Evolutionary conservation across 352 stramenopile species (phyloP).

Genomic region (Blastocystis sp.): DNA sequence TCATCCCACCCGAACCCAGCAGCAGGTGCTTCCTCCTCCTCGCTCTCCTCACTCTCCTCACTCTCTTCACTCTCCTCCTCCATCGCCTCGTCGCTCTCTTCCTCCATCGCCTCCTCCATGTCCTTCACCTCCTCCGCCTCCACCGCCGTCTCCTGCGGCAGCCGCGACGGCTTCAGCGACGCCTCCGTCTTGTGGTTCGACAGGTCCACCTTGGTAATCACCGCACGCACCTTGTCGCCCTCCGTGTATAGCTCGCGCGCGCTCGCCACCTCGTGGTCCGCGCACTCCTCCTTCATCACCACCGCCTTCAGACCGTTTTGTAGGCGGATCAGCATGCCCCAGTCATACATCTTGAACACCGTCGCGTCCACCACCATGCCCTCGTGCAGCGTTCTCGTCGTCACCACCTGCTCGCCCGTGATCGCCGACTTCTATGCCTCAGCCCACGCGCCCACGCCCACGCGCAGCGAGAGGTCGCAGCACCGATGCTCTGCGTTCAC

Average conservation of each 20-base stretch:
- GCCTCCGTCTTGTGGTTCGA: background rate
- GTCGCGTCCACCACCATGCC: background rate
- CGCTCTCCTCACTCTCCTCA: constrained; percentile 22
- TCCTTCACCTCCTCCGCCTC: background rate
- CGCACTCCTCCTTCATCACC: constrained; percentile 38
- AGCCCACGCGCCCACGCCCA: background rate
- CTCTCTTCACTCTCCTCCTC: constrained; percentile 13
- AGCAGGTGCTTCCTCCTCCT: background rate
- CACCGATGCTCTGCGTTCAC: background rate
- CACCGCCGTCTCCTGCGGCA: background rate
- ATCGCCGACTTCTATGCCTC: background rate
- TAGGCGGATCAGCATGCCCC: background rate
- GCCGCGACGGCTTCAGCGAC: constrained; percentile 6
- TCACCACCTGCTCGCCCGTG: background rate
- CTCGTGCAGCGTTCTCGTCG: background rate
- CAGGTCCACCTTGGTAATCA: constrained; percentile 2
- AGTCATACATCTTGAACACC: background rate
- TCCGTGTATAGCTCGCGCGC: constrained; percentile 7
- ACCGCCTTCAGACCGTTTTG: background rate
- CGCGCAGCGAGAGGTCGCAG: background rate
- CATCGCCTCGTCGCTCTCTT: background rate
- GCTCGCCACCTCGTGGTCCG: background rate
- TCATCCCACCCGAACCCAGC: constrained; percentile 44
- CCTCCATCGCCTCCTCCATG: constrained; percentile 7
- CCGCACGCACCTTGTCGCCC: constrained; percentile 9